phyloP scores from a whole-genome alignment of 1,284 basidiomycete genomes.

The Trichosporon inkin region DNA sequence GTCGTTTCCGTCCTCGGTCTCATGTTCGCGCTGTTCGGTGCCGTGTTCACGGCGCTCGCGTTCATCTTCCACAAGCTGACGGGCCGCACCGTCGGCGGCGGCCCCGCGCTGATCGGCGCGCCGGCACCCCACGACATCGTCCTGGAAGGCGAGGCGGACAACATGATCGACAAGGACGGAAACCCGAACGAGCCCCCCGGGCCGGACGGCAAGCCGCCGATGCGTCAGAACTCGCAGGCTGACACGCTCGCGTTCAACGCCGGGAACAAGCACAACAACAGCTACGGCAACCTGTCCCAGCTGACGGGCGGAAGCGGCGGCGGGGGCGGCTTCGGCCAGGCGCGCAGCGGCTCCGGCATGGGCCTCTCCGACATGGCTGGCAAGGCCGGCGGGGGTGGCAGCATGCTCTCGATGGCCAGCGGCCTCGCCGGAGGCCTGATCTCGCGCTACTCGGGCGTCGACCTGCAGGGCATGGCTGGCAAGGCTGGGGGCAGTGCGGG shows the following conservation, averaged over 20 bases:
- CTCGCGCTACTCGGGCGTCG: constrained; percentile 1
- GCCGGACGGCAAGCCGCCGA: background rate
- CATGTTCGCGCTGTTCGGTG: constrained; percentile 22
- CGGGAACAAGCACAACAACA: constrained; percentile 8
- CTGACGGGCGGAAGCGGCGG: constrained; percentile 3
- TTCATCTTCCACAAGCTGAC: constrained; percentile 18
- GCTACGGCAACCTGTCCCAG: constrained; percentile 10
- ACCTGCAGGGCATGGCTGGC: constrained; percentile 10
- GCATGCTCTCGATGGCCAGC: background rate
- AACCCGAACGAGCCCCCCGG: background rate
- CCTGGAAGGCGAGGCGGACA: background rate
- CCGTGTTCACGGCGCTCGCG: constrained; percentile 15
- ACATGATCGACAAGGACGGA: background rate
- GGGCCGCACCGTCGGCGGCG: constrained; percentile 11
- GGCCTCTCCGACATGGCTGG: constrained; percentile 5
- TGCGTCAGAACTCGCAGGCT: constrained; percentile 1
- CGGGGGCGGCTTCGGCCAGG: background rate
- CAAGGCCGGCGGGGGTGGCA: background rate
- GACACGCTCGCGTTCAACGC: constrained; percentile 10
- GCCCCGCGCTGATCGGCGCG: constrained; percentile 8
- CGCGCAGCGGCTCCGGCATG: constrained; percentile 4
- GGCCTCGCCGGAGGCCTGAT: constrained; percentile 10
- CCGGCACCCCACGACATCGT: constrained; percentile 4
- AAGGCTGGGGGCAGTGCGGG: background rate
- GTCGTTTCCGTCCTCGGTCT: constrained; percentile 19